Conservation (phyloP, 139 green algal genomes). For the Tetraselmis chui region DNA sequence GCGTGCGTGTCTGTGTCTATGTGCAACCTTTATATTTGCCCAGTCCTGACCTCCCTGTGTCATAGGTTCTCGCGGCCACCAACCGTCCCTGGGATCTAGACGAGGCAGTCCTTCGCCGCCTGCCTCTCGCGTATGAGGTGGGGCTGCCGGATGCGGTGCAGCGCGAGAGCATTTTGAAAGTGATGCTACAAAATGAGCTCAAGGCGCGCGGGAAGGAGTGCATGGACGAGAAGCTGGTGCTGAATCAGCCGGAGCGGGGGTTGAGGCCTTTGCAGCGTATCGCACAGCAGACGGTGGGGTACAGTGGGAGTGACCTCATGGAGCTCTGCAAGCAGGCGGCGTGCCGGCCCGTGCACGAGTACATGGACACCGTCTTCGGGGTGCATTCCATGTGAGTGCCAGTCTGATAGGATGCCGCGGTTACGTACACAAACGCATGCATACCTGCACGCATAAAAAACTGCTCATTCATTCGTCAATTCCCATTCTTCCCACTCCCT, state of each 20-base stretch:
- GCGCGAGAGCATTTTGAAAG: slow-evolving; percentile 42
- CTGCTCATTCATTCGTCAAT: background rate
- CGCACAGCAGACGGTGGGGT: slow-evolving; percentile 36
- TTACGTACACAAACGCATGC: background rate
- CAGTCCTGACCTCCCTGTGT: background rate
- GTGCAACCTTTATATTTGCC: background rate
- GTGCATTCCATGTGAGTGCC: no score
- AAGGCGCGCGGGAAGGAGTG: background rate
- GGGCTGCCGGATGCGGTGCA: slow-evolving; percentile 51
- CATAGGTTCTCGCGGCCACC: slow-evolving; percentile 61
- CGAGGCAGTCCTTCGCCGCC: slow-evolving; percentile 60
- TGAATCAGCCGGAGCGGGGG: slow-evolving; percentile 25
- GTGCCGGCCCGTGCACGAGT: slow-evolving; percentile 57
- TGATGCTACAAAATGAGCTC: slow-evolving; percentile 34
- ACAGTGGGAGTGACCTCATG: slow-evolving; percentile 55
- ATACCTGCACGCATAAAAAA: background rate
- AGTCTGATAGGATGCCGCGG: no score
- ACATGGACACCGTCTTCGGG: no score
- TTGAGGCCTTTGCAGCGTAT: slow-evolving; percentile 5
- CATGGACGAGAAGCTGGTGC: slow-evolving; percentile 22
- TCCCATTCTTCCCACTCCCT: slow-evolving; percentile 32
- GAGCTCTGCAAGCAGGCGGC: slow-evolving; percentile 61
- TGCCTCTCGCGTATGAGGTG: slow-evolving; percentile 54
- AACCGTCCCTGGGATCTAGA: slow-evolving; percentile 71
- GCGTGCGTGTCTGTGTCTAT: background rate